phyloP scores from a whole-genome alignment of 176 grass and related monocot genomes.

The Musa beccarii region DNA sequence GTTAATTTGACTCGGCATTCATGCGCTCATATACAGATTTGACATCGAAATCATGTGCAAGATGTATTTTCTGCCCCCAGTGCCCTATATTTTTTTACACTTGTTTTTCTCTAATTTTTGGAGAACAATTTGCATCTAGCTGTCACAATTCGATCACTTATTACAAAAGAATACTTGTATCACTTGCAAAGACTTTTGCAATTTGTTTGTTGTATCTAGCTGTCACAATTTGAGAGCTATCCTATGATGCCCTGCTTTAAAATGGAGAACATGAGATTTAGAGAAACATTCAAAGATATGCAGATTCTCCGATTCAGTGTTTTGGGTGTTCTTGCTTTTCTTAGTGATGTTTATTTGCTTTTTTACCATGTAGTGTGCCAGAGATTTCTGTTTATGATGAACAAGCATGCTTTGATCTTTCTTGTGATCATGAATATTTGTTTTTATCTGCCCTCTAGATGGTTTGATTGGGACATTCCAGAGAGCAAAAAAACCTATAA shows the following conservation, averaged over 20 bases:
- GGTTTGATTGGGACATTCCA: constrained; percentile 52
- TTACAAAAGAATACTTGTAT: neutral
- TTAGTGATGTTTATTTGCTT: neutral
- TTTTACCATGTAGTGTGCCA: neutral
- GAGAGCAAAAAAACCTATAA: constrained; percentile 22
- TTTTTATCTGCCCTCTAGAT: constrained; percentile 39
- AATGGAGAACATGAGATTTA: neutral
- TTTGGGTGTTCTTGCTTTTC: neutral
- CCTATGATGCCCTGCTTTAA: no score
- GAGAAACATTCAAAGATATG: neutral
- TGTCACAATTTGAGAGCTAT: no score
- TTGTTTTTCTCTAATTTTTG: neutral
- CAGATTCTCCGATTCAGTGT: neutral
- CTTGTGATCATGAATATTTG: neutral
- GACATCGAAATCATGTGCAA: no score
- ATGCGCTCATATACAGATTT: no score
- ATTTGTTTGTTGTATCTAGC: neutral
- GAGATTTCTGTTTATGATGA: neutral
- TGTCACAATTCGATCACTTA: neutral
- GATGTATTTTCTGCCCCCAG: no score
- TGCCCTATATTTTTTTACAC: neutral
- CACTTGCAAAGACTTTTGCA: neutral
- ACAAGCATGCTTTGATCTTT: neutral
- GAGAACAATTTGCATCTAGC: neutral
- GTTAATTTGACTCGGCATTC: neutral